phyloP scores from a whole-genome alignment of 768 basidiomycete species.

The Mrakia hoshinonis region DNA sequence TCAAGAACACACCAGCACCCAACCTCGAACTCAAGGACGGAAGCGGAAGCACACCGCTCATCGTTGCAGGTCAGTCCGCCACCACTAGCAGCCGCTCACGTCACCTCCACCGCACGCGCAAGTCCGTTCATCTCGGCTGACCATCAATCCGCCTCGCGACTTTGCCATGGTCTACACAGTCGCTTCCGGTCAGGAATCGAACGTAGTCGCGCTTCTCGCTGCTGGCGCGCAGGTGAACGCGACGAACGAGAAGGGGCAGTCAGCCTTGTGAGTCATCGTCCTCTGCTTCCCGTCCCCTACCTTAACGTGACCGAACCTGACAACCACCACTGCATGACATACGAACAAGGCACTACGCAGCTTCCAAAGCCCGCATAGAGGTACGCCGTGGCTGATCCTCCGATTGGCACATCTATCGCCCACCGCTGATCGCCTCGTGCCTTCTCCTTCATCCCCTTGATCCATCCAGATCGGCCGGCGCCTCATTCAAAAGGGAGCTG shows the following conservation, averaged over 20 bases:
- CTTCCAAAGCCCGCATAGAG: conserved; percentile 79
- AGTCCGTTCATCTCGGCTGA: not conserved
- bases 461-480: conserved; percentile 67
- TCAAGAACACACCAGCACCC: conserved; percentile 33
- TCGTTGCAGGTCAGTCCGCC: conserved; percentile 39
- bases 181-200: conserved; percentile 37
- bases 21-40: conserved; percentile 38
- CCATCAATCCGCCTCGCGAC: not conserved
- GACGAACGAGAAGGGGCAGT: conserved; percentile 44
- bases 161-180: conserved; percentile 27
- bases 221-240: conserved; percentile 39
- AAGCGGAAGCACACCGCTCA: conserved; percentile 41
- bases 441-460: not conserved
- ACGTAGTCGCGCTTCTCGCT: conserved; percentile 37
- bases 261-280: conserved; percentile 57
- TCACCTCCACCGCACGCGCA: not conserved
- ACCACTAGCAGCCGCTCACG: not conserved
- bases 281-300: not conserved
- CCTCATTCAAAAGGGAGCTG: conserved; percentile 77
- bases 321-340: not conserved
- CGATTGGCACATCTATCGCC: conserved; percentile 33
- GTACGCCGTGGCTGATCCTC: conserved; percentile 41
- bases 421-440: conserved; percentile 22
- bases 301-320: not conserved
- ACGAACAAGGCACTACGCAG: conserved; percentile 70